Conservation (phyloP, 1,284 basidiomycete genomes). For the Tilletia walkeri region DNA sequence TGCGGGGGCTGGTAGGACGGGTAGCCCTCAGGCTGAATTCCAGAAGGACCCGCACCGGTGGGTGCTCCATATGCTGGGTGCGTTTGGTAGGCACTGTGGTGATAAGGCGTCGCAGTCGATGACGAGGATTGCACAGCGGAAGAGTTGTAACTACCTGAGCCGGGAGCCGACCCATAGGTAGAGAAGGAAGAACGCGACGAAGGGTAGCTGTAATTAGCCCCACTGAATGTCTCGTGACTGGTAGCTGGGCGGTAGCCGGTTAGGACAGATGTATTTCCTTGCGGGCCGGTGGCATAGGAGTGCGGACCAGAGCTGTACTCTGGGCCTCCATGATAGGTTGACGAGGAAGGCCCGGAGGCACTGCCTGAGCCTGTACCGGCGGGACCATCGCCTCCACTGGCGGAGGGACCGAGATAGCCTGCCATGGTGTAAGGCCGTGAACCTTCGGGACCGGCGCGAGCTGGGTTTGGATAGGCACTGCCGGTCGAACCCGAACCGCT, state of each 20-base stretch:
- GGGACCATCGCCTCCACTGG: neutral
- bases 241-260: constrained; percentile 8
- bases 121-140: neutral
- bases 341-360: neutral
- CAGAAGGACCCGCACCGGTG: neutral
- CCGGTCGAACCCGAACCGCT: constrained; percentile 4
- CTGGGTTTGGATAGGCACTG: neutral
- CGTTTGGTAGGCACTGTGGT: constrained; percentile 3
- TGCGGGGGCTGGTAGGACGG: constrained; percentile 1
- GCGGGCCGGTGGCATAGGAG: neutral
- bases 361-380: neutral
- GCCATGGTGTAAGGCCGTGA: constrained; percentile 15
- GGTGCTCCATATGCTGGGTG: constrained; percentile 9
- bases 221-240: constrained; percentile 4
- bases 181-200: constrained; percentile 11
- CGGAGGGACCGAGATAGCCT: neutral
- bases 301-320: neutral
- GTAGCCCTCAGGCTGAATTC: neutral
- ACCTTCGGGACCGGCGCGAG: neutral
- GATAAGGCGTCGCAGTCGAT: constrained; percentile 6
- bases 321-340: neutral
- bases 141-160: neutral
- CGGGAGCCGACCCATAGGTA: neutral
- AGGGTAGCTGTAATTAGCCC: constrained; percentile 4
- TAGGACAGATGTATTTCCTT: neutral